Conservation (phyloP, 805 yeast genomes). For the Kodamaea kaohsiungensis region DNA sequence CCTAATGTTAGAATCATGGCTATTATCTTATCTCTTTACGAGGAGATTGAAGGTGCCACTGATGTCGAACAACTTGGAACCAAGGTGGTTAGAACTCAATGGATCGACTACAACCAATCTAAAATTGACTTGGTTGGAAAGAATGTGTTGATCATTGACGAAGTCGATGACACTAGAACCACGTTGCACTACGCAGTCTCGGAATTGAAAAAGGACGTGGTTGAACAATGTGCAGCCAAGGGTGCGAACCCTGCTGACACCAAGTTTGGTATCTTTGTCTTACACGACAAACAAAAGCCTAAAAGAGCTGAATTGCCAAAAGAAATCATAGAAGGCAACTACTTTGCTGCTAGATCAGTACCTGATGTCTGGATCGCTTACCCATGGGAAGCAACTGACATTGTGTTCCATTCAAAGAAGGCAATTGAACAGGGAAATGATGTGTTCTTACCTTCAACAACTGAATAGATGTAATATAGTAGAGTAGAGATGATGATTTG, state of each 20-base stretch:
- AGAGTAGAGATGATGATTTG: too few species aligned
- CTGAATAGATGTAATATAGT: slow-evolving; percentile 3
- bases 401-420: slow-evolving; percentile 67
- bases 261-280: slow-evolving; percentile 71
- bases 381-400: slow-evolving; percentile 83
- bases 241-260: slow-evolving; percentile 51
- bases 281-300: slow-evolving; percentile 73
- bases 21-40: slow-evolving; percentile 87
- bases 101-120: slow-evolving; percentile 76
- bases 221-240: slow-evolving; percentile 54
- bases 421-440: slow-evolving; percentile 79
- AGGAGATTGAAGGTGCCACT: slow-evolving; percentile 53
- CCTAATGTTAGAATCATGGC: slow-evolving; percentile 95
- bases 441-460: slow-evolving; percentile 34
- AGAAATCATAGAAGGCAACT: slow-evolving; percentile 59
- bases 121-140: slow-evolving; percentile 64
- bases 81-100: slow-evolving; percentile 73
- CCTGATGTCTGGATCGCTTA: slow-evolving; percentile 85
- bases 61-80: slow-evolving; percentile 57
- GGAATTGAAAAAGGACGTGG: slow-evolving; percentile 73
- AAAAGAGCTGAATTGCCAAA: slow-evolving; percentile 73
- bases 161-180: slow-evolving; percentile 85
- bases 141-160: slow-evolving; percentile 74
- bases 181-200: slow-evolving; percentile 77
- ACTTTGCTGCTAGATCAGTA: slow-evolving; percentile 72